Percentiles rank a stretch among this genome's conserved stretches.
These are phyloP conservation scores for Quercus ilex DNA, from an alignment of 306 rosid genomes.

Conservation along the genomic window DNA sequence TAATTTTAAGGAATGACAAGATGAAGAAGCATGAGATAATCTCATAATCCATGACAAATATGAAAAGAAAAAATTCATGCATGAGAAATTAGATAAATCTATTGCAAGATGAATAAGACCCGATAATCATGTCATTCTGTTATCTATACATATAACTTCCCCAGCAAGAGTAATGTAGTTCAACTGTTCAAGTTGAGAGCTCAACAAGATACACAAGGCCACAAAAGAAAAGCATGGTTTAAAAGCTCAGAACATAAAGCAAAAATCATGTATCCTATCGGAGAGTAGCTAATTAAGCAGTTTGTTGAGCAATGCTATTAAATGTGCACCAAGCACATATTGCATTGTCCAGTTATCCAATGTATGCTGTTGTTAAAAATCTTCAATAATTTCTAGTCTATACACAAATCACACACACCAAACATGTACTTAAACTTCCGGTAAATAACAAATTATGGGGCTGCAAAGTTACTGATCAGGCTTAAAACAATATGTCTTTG, in stretches of 20 bases:
- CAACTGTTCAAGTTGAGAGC: neutral
- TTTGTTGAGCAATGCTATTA: neutral
- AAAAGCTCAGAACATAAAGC: neutral
- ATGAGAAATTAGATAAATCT: neutral
- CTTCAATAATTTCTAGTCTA: neutral
- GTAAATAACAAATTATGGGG: too few relatives aligned
- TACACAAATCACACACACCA: neutral
- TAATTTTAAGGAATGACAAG: neutral
- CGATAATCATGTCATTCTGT: neutral
- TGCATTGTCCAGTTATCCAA: neutral
- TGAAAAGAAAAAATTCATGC: neutral
- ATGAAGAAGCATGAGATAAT: neutral
- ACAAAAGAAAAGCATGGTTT: neutral
- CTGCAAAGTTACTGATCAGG: too few relatives aligned
- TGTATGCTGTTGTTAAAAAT: neutral
- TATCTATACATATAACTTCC: neutral
- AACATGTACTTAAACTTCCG: neutral
- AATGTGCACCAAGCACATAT: neutral
- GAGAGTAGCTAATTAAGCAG: neutral
- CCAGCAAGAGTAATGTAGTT: neutral
- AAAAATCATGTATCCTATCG: neutral
- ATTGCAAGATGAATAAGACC: neutral
- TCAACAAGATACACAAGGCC: neutral
- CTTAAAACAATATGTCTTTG: too few relatives aligned
- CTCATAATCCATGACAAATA: neutral